phyloP scores from a whole-genome alignment of 306 rosid genomes.

The Rubus idaeus region DNA sequence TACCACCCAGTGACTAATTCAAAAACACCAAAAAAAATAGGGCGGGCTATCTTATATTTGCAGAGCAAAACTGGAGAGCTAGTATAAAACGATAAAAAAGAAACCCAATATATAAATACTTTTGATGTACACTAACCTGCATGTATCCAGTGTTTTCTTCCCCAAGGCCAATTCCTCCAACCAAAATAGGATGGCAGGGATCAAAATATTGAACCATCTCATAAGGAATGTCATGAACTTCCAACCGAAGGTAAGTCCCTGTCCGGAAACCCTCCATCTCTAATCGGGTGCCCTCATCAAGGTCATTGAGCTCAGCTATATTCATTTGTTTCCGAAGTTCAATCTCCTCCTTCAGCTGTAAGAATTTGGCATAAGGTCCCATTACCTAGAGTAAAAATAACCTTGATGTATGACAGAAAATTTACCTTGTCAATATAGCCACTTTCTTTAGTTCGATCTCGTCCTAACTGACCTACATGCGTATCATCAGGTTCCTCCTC shows the following conservation, averaged over 20 bases:
- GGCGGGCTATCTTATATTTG: neutral
- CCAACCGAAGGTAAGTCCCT: slow-evolving; percentile 88
- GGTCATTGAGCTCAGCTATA: slow-evolving; percentile 79
- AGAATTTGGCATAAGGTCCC: slow-evolving; percentile 27
- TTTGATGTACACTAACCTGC: slow-evolving; percentile 58
- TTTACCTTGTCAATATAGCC: slow-evolving; percentile 79
- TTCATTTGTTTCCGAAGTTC: slow-evolving; percentile 79
- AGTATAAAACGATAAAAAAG: neutral
- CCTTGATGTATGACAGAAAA: slow-evolving; percentile 7
- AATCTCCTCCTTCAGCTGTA: slow-evolving; percentile 81
- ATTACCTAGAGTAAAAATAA: slow-evolving; percentile 15
- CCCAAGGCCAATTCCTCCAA: slow-evolving; percentile 87
- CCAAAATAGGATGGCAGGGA: slow-evolving; percentile 85
- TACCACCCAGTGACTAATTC: too few species aligned
- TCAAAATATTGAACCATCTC: slow-evolving; percentile 88
- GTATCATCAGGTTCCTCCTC: slow-evolving; percentile 57
- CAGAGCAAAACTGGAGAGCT: neutral
- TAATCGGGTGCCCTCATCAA: slow-evolving; percentile 74
- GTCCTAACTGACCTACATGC: slow-evolving; percentile 39
- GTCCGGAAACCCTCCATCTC: slow-evolving; percentile 82
- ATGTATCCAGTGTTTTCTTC: slow-evolving; percentile 90
- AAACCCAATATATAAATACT: slow-evolving; percentile 3
- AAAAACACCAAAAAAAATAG: too few species aligned
- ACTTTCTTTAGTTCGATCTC: slow-evolving; percentile 54
- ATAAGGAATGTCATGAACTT: slow-evolving; percentile 76